Evolutionary conservation across 257 asterid genomes (phyloP), one percentile per base, ranked within the genome.

Genomic region (Lycium ferocissimum): DNA sequence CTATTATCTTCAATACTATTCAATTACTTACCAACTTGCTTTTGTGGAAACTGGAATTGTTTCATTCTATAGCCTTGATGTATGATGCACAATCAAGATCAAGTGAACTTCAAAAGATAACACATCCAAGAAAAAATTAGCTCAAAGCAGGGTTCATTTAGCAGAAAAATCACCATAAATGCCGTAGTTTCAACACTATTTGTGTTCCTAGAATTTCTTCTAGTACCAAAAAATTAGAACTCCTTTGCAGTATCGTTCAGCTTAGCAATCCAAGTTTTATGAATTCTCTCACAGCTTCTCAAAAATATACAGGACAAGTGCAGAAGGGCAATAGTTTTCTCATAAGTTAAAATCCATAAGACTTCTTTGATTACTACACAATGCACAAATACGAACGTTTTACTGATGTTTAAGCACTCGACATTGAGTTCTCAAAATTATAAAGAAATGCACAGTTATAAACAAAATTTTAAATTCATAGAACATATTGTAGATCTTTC

Each of bases 101-200:
- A 70, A 40, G 82, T 78, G 63, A 26, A 53, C 26, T 26, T 78
- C 49, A 53, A 78, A 78, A 53, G 82, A 78, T 13, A 17, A 78
- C 65, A 78, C 47, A 78, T 17, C 65, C 65, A 78, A 78, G 82
- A 53, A 35, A 57, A 66, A 15, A 51, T 26, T 14, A 53, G 82
- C 82, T 53, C 33, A 53, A 78, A 53, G 47, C 65, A 14, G 7
- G 49, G 65, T 26, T 78, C 33, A 53, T 53, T 51, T 4, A 78
- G 65, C 65, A 51, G 82, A 78, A 78, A 33, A 51, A 51, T 53
- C 65, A 13, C 45, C 3, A 26, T 14, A 76, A 7, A 76, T 4
- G 5, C 15, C 38, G 3, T 15, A 78, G 40, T 53, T 76, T 33
- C 45, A 14, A 78, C 82, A 78, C 37, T 7, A 76, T 14, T 26